These are phyloP conservation scores for Saposhnikovia divaricata DNA, from an alignment of 129 eudicot genomes.

Conservation along the genomic window DNA sequence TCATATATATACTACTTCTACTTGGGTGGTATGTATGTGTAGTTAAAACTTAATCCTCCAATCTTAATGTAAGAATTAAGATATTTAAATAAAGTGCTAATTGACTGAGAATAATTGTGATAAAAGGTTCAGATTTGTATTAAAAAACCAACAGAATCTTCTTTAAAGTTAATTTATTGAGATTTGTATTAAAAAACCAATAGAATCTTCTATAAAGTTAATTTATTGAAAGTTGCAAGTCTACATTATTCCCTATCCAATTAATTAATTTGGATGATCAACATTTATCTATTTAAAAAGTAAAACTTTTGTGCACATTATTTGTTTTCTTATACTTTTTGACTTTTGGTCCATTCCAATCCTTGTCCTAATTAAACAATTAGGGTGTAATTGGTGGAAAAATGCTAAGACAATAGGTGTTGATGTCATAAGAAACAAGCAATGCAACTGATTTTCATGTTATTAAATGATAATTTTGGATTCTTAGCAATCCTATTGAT, in stretches of 20 bases:
- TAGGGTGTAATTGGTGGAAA: constrained; percentile 2
- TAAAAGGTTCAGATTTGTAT: background rate
- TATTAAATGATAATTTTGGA: background rate
- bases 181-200: background rate
- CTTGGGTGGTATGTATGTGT: no score
- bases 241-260: background rate
- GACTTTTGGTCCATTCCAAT: background rate
- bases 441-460: background rate
- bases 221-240: background rate
- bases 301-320: background rate
- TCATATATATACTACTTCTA: background rate
- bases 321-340: constrained; percentile 8
- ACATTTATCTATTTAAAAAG: constrained; percentile 2
- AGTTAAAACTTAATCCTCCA: background rate
- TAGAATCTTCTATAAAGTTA: constrained; percentile 4
- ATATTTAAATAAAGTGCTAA: background rate
- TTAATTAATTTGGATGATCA: background rate
- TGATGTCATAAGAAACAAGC: background rate
- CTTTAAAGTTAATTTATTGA: constrained; percentile 2
- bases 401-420: background rate
- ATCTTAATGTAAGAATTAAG: background rate
- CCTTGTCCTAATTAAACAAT: constrained; percentile 2
- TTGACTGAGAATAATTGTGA: background rate
- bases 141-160: background rate
- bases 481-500: background rate